These are phyloP conservation scores for Melocanna baccifera DNA, from an alignment of 176 grass and related monocot species.

Conservation along the genomic window DNA sequence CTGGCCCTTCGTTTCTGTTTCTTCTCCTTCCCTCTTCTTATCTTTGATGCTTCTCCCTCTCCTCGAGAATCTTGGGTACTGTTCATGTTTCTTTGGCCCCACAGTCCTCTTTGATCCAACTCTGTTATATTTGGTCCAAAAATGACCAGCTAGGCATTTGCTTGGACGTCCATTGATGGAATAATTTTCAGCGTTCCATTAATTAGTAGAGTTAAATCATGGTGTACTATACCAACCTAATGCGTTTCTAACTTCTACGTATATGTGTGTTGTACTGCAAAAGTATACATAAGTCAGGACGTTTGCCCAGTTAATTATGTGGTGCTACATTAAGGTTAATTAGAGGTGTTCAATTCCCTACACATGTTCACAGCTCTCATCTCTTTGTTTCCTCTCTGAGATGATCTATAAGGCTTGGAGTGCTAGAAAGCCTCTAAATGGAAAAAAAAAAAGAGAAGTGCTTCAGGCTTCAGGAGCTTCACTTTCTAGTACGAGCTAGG, in stretches of 20 bases:
- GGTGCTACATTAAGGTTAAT: neutral
- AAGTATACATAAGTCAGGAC: neutral
- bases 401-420: neutral
- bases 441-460: neutral
- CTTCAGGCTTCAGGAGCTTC: neutral
- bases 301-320: neutral
- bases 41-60: neutral
- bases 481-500: neutral
- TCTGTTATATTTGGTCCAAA: neutral
- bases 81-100: neutral
- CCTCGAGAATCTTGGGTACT: neutral
- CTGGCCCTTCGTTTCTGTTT: neutral
- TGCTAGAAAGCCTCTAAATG: neutral
- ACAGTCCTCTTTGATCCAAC: neutral
- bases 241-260: neutral
- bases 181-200: neutral
- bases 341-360: neutral
- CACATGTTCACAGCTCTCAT: neutral
- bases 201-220: neutral
- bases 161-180: neutral
- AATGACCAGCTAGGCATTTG: neutral
- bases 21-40: neutral
- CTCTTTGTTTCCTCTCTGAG: neutral
- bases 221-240: neutral
- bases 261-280: slow-evolving; percentile 2